Base-by-base conservation (phyloP, 345 rosid species). In the Aethionema arabicum region DNA sequence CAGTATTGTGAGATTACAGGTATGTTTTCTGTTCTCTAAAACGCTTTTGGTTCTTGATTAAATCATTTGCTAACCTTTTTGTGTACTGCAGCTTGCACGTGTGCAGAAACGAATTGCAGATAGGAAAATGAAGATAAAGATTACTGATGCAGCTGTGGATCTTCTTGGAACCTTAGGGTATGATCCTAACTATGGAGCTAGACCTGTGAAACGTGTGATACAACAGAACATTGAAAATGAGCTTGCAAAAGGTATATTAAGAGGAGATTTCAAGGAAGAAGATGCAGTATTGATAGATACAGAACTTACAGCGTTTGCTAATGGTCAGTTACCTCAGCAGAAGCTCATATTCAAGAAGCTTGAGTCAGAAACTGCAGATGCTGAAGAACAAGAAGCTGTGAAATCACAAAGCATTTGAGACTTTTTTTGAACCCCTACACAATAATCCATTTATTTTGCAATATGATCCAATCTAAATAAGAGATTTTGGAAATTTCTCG, bases 141-240 rank as follows among this genome's bases (percentile, higher is more conserved):
- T 95, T 48, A 85, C 78, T 0, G 91, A 90, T 43, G 83, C 79
- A 5, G 93, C 99, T 12, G 78, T 88, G 30, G 83, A 83, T 52
- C 89, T 88, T 57, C 89, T 95, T 0, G 99, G 86, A 7, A 85
- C 64, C 72, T 96, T 90, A 4, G 96, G 99, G 21, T 93, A 90
- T 51, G 99, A 90, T 64, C 96, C 96, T 0, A 90, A 75, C 82
- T 95, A 95, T 4, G 99, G 99, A 43, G 99, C 98, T 7, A 77
- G 99, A 72, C 98, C 99, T 0, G 98, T 95, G 32, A 95, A 95
- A 80, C 79, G 99, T 44, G 90, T 95, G 71, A 90, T 95, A 71
- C 99, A 95, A 65, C 97, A 90, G 72, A 72, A 95, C 48, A 82
- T 90, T 5, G 99, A 90, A 73, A 95, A 95, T 46, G 96, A 95